phyloP scores from a whole-genome alignment of 331 rosid species.

The Quercus phellos region DNA sequence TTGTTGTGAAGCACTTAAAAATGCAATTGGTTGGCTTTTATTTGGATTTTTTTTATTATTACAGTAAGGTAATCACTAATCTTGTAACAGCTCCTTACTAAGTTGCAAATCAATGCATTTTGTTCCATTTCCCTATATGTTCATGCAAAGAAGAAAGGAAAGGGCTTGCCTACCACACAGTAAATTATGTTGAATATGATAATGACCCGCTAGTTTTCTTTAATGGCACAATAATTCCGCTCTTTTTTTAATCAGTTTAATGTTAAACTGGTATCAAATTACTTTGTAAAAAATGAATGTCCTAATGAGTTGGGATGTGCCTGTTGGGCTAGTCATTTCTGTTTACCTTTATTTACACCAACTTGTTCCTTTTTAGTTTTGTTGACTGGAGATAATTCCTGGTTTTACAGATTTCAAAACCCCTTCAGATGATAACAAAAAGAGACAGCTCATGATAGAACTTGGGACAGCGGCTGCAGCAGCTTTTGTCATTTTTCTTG shows the following conservation, averaged over 20 bases:
- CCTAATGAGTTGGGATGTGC: background rate
- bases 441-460: conserved; percentile 14
- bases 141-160: background rate
- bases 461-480: conserved; percentile 34
- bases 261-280: background rate
- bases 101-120: background rate
- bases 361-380: conserved; percentile 19
- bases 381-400: conserved; percentile 7
- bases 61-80: background rate
- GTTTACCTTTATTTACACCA: background rate
- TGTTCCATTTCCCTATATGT: background rate
- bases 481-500: conserved; percentile 35
- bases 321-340: background rate
- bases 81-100: background rate
- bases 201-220: background rate
- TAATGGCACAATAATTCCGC: background rate
- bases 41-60: background rate
- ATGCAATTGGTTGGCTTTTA: background rate
- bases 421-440: conserved; percentile 35
- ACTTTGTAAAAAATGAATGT: background rate
- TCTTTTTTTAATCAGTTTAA: background rate
- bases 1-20: background rate
- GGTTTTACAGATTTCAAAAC: conserved; percentile 61
- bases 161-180: background rate
- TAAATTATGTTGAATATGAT: background rate